Base-by-base conservation (phyloP, 73 alveolate genomes). In the Symbiodinium pilosum region DNA sequence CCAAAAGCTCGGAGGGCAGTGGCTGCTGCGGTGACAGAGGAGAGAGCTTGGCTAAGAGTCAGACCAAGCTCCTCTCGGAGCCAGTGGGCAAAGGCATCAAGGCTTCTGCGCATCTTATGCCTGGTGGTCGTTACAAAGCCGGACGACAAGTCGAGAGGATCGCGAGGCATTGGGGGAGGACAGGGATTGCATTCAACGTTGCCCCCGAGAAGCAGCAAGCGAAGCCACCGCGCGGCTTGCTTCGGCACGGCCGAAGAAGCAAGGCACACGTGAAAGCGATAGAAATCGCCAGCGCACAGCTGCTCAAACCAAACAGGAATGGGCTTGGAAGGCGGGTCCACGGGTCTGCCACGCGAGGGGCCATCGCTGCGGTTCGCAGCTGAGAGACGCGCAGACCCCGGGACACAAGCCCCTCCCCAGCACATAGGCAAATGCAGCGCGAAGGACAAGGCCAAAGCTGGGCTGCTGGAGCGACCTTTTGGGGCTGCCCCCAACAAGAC, bases 401-500 rank as follows among this genome's bases (percentile, higher is more conserved):
- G 85, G 85, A n/a, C n/a, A n/a, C n/a, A n/a, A n/a, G n/a, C n/a
- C n/a, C n/a, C n/a, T n/a, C n/a, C n/a, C n/a, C n/a, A 87, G 43
- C 1, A 87, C 28, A 42, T 56, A 87, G 56, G 84, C 69, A 3
- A 87, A 68, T 0, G 59, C 2, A 4, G 56, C 54, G 16, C 41
- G 94, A 21, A 59, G 43, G 32, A 87, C 43, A 4, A 39, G 94
- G 42, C 38, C 51, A 87, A n/a, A 1, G 86, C 56, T 3, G 84
- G 64, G 43, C 86, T 54, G n/a, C 94, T 87, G 40, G 86, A 54
- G 14, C 94, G 38, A 0, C 94, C 84, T 68, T 87, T 87, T 2
- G 94, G 24, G 2, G 86, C 3, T 5, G 86, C 84, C 6, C 94
- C 94, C 40, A 87, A 21, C 34, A 73, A 36, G 4, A 54, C 86